Conservation (phyloP, 2,329 filamentous ascomycete species). For the Diaporthe eres region DNA sequence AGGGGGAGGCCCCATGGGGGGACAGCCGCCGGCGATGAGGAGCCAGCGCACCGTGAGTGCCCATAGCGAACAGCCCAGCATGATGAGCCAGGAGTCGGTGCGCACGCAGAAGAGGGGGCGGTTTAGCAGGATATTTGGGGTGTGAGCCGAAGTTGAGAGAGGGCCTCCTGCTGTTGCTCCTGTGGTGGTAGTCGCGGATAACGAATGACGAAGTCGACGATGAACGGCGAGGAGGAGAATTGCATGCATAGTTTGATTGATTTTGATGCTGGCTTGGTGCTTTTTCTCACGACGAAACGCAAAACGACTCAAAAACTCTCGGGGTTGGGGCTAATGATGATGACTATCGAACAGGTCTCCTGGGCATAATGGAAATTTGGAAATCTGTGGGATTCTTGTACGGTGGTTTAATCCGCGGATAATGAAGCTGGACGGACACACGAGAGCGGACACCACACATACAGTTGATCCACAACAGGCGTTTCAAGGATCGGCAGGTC, state of each 20-base stretch:
- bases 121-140: slow-evolving; percentile 39
- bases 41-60: slow-evolving; percentile 38
- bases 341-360: slow-evolving; percentile 25
- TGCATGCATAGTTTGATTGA: background rate
- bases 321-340: slow-evolving; percentile 32
- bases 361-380: slow-evolving; percentile 23
- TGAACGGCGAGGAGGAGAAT: background rate
- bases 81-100: slow-evolving; percentile 40
- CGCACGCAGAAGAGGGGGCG: slow-evolving; percentile 41
- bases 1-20: background rate
- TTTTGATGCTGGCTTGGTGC: slow-evolving; percentile 11
- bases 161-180: background rate
- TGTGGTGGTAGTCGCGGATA: background rate
- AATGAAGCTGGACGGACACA: background rate
- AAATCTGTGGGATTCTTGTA: background rate
- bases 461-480: background rate
- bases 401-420: background rate
- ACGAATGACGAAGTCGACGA: background rate
- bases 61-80: slow-evolving; percentile 37
- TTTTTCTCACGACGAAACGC: slow-evolving; percentile 17
- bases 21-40: slow-evolving; percentile 32
- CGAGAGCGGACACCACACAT: background rate
- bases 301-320: slow-evolving; percentile 13
- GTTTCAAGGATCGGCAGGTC: slow-evolving; percentile 1
- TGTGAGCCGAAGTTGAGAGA: background rate